A percentile compares a stretch with the other conserved stretches of the same genome.
Evolutionary conservation across 306 rosid species (phyloP).

Genomic region (Cucurbita maxima): DNA sequence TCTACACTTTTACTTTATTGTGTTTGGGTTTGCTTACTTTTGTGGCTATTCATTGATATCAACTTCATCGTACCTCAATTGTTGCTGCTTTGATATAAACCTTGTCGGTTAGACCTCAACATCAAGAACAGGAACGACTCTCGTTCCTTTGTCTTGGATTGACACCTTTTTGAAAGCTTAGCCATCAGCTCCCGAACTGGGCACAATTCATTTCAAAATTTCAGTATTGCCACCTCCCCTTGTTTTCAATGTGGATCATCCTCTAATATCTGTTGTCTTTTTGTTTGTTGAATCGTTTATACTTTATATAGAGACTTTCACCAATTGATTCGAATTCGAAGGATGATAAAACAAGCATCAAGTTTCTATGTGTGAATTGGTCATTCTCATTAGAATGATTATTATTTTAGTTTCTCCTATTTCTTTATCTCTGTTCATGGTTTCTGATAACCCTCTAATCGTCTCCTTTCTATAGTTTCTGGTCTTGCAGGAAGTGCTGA

Average conservation of each 20-base stretch:
- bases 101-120: not conserved
- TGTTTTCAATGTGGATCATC: not conserved
- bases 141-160: not conserved
- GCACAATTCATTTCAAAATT: not conserved
- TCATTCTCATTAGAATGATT: not conserved
- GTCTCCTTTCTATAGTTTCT: conserved; percentile 30
- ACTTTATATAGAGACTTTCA: not conserved
- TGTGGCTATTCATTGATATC: not conserved
- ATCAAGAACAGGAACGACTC: not conserved
- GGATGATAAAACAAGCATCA: not conserved
- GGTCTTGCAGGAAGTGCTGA: conserved; percentile 43
- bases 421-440: too few relatives aligned
- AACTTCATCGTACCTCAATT: not conserved
- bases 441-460: not conserved
- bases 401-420: not conserved
- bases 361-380: not conserved
- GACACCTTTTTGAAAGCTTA: not conserved
- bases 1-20: not conserved
- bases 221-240: not conserved
- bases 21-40: not conserved
- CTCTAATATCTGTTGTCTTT: not conserved
- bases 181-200: not conserved
- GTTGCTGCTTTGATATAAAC: not conserved
- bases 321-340: not conserved
- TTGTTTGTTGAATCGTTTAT: not conserved